Evolutionary conservation across 148 eudicot species (phyloP), one percentile per base, ranked within the genome.

Genomic region (Chenopodium berlandieri): DNA sequence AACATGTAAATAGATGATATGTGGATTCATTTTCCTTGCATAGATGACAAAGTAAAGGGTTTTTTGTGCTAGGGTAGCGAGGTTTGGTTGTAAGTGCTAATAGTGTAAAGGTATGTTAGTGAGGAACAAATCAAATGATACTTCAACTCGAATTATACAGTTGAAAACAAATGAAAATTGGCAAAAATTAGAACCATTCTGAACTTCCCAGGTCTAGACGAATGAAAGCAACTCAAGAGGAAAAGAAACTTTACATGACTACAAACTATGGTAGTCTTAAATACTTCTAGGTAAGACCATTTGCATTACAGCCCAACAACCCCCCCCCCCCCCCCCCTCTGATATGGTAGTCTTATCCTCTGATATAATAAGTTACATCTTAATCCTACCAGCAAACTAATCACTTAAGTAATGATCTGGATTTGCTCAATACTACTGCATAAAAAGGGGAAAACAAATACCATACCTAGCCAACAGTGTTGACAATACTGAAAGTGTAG

Each of bases 401-500:
- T 56, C 62, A 56, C 62, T 25, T 37, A 71, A 40, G 20, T 12
- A 40, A 32, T 1, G 20, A 68, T 32, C 17, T 17, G 40, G 4
- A 3, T 69, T 40, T 16, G 3, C 19, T 16, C 72, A 68, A 69
- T 56, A 56, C 16, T 19, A 56, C 17, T 14, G 62, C 5, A 56
- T 46, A 6, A 74, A n/a, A 58, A 78, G 63, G 10, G 73, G 13
- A 68, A 9, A 7, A 52, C 78, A 67, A 60, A 47, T 75, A 81
- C 64, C 79, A 75, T 97, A 97, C 99, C 99, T 34, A 94, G 86
- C 99, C 99, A 97, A 88, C 99, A 97, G 46, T 81, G 85, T 85
- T 71, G 83, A 82, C 99, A 97, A 82, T 84, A 92, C 76, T 87
- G 85, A 82, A 91, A 94, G 84, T 89, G 78, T 32, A 77, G 75